Evolutionary conservation across 2,329 filamentous ascomycete genomes (phyloP).

Genomic region (Allantophomopsis cytisporea): DNA sequence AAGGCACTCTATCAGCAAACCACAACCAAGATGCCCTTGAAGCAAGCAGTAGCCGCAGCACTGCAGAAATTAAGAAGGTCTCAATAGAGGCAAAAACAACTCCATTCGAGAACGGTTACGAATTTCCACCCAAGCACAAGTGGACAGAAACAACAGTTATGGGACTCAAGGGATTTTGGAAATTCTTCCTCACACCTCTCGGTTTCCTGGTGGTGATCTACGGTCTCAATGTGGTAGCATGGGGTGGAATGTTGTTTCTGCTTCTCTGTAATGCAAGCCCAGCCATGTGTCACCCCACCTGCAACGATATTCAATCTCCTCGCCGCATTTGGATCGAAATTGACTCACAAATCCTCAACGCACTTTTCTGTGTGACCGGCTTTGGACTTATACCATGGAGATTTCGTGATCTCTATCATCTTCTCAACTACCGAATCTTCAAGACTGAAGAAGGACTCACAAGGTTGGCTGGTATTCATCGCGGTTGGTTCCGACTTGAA

Average conservation of each 20-base stretch:
- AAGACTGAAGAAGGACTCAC: slow-evolving; percentile 43
- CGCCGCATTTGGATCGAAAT: slow-evolving; percentile 78
- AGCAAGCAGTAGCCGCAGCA: slow-evolving; percentile 9
- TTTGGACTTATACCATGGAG: slow-evolving; percentile 80
- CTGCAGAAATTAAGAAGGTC: slow-evolving; percentile 5
- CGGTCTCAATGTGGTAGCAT: slow-evolving; percentile 70
- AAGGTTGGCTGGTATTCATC: slow-evolving; percentile 60
- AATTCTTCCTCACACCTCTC: slow-evolving; percentile 60
- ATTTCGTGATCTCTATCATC: slow-evolving; percentile 65
- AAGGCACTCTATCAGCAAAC: neutral
- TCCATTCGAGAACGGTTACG: slow-evolving; percentile 48
- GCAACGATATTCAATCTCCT: slow-evolving; percentile 61
- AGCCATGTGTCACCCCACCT: slow-evolving; percentile 58
- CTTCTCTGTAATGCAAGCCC: slow-evolving; percentile 64
- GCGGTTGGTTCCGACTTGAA: slow-evolving; percentile 60
- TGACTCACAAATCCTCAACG: slow-evolving; percentile 73
- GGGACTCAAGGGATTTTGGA: slow-evolving; percentile 48
- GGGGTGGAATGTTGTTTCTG: slow-evolving; percentile 85
- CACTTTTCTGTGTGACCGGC: slow-evolving; percentile 74
- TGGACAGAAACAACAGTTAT: slow-evolving; percentile 44
- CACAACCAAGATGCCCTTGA: slow-evolving; percentile 5
- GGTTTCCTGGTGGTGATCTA: slow-evolving; percentile 72
- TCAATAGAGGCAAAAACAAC: slow-evolving; percentile 12
- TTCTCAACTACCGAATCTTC: slow-evolving; percentile 47
- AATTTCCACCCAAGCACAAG: slow-evolving; percentile 47